Conservation (phyloP, 2,329 filamentous ascomycete species). For the Colletotrichum acutatum region DNA sequence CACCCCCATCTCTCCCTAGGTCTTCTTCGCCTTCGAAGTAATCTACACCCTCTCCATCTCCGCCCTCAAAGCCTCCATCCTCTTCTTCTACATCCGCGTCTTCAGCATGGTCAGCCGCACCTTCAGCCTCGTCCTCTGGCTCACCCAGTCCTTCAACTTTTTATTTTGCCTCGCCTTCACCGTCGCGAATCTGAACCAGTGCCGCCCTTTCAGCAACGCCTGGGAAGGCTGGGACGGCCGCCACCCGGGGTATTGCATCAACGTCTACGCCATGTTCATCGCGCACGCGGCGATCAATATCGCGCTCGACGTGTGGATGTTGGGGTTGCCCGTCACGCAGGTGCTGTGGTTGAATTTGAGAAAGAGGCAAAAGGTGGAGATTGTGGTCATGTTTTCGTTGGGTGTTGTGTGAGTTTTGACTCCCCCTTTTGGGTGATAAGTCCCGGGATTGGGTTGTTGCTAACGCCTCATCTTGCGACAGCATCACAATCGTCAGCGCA, state of each 20-base stretch:
- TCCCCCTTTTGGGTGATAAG: no score
- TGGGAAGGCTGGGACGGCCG: slow-evolving; percentile 52
- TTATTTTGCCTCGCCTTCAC: slow-evolving; percentile 41
- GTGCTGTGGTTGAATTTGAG: slow-evolving; percentile 46
- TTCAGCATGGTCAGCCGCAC: slow-evolving; percentile 44
- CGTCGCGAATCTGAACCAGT: slow-evolving; percentile 51
- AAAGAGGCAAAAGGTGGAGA: slow-evolving; percentile 49
- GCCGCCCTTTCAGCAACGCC: slow-evolving; percentile 53
- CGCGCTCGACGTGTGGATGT: slow-evolving; percentile 53
- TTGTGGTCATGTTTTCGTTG: slow-evolving; percentile 51
- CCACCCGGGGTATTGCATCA: slow-evolving; percentile 45
- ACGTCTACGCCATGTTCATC: slow-evolving; percentile 51
- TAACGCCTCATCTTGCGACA: not conserved
- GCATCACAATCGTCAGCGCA: slow-evolving; percentile 50
- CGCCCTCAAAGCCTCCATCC: slow-evolving; percentile 49
- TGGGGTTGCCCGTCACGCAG: slow-evolving; percentile 53
- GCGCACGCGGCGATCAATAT: slow-evolving; percentile 55
- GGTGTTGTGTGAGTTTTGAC: slow-evolving; percentile 36
- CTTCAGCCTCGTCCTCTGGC: slow-evolving; percentile 40
- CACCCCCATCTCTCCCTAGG: no score
- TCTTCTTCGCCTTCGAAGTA: slow-evolving; percentile 23
- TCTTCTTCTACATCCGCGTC: slow-evolving; percentile 50
- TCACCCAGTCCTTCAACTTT: slow-evolving; percentile 31
- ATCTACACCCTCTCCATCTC: slow-evolving; percentile 46
- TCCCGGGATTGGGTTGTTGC: not conserved